Percentiles rank a stretch among this genome's conserved stretches.
phyloP scores from a whole-genome alignment of 768 basidiomycete species.

The Kwoniella bestiolae region DNA sequence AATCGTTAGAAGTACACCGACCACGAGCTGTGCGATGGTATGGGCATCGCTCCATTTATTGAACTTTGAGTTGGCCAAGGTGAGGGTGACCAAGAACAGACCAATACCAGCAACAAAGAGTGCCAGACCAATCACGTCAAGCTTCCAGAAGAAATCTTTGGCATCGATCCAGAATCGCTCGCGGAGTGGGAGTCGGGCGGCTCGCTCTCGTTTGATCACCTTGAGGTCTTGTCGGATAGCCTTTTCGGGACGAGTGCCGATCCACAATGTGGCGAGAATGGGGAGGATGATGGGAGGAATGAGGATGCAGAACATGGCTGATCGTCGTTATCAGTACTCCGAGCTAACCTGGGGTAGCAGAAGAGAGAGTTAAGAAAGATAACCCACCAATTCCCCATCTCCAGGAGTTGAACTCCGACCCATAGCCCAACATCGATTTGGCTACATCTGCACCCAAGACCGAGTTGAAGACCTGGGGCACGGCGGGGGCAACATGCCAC shows the following conservation, averaged over 20 bases:
- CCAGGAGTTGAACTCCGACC: conserved; percentile 26
- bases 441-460: conserved; percentile 48
- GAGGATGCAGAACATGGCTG: conserved; percentile 53
- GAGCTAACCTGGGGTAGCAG: too few species aligned
- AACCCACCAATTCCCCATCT: conserved; percentile 46
- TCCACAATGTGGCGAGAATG: conserved; percentile 49
- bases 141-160: conserved; percentile 49
- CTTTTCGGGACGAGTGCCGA: conserved; percentile 23
- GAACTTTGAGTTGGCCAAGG: conserved; percentile 50
- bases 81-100: conserved; percentile 53
- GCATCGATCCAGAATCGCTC: conserved; percentile 14
- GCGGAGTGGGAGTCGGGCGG: background rate
- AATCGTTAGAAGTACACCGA: conserved; percentile 39
- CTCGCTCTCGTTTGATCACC: conserved; percentile 25
- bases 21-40: conserved; percentile 48
- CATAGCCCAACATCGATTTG: conserved; percentile 31
- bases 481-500: conserved; percentile 52
- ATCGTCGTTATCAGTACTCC: too few species aligned
- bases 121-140: conserved; percentile 54
- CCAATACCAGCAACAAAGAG: conserved; percentile 54
- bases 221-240: conserved; percentile 23
- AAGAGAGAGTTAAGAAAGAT: too few species aligned
- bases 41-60: conserved; percentile 52
- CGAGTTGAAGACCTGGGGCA: conserved; percentile 53
- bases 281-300: conserved; percentile 47